A percentile compares a stretch with the other conserved stretches of the same genome.
Conservation (phyloP, 345 rosid genomes). For the Salix purpurea region DNA sequence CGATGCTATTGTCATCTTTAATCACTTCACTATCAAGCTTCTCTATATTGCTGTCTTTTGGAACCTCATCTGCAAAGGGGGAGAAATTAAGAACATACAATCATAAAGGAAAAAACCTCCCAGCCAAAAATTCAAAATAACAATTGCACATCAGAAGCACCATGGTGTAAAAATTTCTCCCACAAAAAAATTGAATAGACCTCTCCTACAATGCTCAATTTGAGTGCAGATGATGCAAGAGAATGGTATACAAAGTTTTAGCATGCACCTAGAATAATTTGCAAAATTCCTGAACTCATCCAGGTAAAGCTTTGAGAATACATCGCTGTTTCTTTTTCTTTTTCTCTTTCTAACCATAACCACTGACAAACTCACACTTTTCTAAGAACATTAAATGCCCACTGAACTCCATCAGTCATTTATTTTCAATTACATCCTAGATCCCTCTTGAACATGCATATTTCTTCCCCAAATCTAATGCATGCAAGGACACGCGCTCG, state of each 20-base stretch:
- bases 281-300: not conserved
- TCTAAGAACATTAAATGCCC: not conserved
- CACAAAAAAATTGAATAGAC: not conserved
- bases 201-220: not conserved
- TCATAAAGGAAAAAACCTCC: not conserved
- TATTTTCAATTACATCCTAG: not conserved
- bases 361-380: not conserved
- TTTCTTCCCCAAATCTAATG: not conserved
- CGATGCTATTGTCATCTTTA: constrained; percentile 44
- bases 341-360: not conserved
- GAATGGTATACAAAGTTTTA: not conserved
- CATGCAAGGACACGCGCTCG: too few relatives aligned
- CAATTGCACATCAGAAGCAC: not conserved
- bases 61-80: constrained; percentile 28
- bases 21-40: constrained; percentile 36
- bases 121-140: not conserved
- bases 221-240: not conserved
- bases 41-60: constrained; percentile 35
- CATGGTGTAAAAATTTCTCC: not conserved
- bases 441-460: not conserved
- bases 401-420: not conserved
- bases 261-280: not conserved
- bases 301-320: not conserved
- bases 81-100: constrained; percentile 1
- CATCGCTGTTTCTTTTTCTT: not conserved